phyloP scores from a whole-genome alignment of 768 basidiomycete genomes.

The Trichaptum fuscoviolaceum region DNA sequence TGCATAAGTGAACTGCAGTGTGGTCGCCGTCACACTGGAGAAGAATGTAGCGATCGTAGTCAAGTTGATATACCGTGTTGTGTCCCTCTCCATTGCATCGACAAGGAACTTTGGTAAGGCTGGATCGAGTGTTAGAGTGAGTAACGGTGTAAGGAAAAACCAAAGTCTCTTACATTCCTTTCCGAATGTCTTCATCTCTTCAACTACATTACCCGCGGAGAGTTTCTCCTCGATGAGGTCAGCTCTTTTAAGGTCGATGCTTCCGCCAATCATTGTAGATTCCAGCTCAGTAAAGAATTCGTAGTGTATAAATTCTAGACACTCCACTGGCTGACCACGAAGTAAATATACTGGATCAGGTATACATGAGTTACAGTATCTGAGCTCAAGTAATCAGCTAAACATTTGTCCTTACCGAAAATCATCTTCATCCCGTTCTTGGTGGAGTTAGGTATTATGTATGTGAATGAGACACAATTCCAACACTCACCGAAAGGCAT shows the following conservation, averaged over 20 bases:
- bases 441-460: too few species aligned
- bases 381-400: too few species aligned
- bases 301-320: too few species aligned
- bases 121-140: neutral
- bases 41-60: neutral
- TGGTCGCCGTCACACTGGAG: neutral
- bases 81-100: neutral
- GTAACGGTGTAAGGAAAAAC: neutral
- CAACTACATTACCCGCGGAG: neutral
- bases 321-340: too few species aligned
- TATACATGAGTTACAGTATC: too few species aligned
- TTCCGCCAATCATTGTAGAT: too few species aligned
- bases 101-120: slow-evolving; percentile 17
- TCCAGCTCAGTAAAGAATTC: too few species aligned
- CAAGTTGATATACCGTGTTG: neutral
- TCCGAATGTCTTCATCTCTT: neutral
- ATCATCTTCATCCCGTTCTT: too few species aligned
- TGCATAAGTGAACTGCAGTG: slow-evolving; percentile 54
- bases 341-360: too few species aligned
- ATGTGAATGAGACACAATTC: neutral
- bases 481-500: neutral
- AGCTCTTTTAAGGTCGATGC: too few species aligned
- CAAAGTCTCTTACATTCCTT: neutral
- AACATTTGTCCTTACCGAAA: too few species aligned
- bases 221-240: too few species aligned